phyloP scores from a whole-genome alignment of 208 protist genomes.

The Lotmaria passim region DNA sequence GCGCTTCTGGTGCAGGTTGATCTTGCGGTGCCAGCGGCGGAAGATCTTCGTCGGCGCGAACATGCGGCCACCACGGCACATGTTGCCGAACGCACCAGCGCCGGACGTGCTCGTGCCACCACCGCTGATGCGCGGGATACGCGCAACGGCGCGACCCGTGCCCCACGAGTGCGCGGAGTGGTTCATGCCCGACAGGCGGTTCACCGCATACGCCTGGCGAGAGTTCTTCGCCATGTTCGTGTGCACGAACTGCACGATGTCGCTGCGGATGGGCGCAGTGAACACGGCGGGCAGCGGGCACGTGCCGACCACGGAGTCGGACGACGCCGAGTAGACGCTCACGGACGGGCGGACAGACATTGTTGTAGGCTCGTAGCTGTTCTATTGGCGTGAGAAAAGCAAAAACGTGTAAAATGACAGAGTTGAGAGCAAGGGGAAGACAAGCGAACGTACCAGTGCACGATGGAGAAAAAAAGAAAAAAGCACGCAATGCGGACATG shows the following conservation, averaged over 20 bases:
- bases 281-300: slow-evolving; percentile 84
- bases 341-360: slow-evolving; percentile 89
- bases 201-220: slow-evolving; percentile 97
- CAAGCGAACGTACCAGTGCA: too few relatives aligned
- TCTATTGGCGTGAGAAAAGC: background rate
- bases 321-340: slow-evolving; percentile 87
- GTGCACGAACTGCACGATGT: slow-evolving; percentile 95
- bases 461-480: too few relatives aligned
- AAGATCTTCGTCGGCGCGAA: slow-evolving; percentile 98
- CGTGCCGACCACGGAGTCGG: slow-evolving; percentile 77
- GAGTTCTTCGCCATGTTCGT: slow-evolving; percentile 98
- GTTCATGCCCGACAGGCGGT: slow-evolving; percentile 95
- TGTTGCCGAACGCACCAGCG: slow-evolving; percentile 99
- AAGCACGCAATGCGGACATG: too few relatives aligned
- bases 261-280: slow-evolving; percentile 83
- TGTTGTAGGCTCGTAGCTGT: slow-evolving; percentile 18
- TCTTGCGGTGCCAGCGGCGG: slow-evolving; percentile 97
- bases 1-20: slow-evolving; percentile 97
- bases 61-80: slow-evolving; percentile 99
- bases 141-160: slow-evolving; percentile 99
- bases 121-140: slow-evolving; percentile 99
- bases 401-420: too few relatives aligned
- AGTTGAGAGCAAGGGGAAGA: too few relatives aligned
- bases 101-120: slow-evolving; percentile 98
- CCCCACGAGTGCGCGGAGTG: slow-evolving; percentile 99